Evolutionary conservation across 805 yeast genomes (phyloP), one percentile per base, ranked within the genome.

Genomic region (Allodekkera sacchari): DNA sequence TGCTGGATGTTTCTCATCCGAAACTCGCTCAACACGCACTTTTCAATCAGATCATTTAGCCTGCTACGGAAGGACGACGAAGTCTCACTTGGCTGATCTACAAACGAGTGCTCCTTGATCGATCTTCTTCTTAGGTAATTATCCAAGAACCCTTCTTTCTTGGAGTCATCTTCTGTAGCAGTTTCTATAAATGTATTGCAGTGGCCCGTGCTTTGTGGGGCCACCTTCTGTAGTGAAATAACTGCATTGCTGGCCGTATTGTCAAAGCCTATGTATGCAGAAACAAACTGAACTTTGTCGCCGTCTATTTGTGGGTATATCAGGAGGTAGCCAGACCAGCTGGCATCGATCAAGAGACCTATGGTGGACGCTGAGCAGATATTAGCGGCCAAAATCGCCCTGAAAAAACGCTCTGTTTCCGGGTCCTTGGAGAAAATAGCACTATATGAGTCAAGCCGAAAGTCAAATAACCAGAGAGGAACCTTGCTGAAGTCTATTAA

Each of bases 21-120:
- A 26, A 63, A 44, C 25, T 64, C 67, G 28, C 59, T 49, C 10
- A 52, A 40, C 11, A 63, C 52, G 34, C 59, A 43, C 27, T 48
- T 48, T 5, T 64, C 59, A 17, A 61, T 30, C 6, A 34, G 27
- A 15, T 32, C 38, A 24, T 36, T 36, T 32, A 41, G 43, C 19
- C 27, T 25, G 6, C 40, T 44, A 15, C 23, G 6, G 39, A 44
- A 16, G 12, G 22, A 18, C 22, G 27, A 15, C 26, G 19, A 13
- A 25, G 34, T 16, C 35, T 34, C 7, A 7, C 28, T 3, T 11
- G 30, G 12, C 15, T 21, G 26, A 12, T 24, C 14, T 27, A 21
- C 31, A 5, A 14, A 12, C 13, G 19, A 32, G 11, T 14, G 25
- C 5, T 20, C 24, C 17, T 13, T 14, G 20, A 13, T 16, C 9